These are phyloP conservation scores for Tremella fuciformis DNA, from an alignment of 768 basidiomycete genomes.

Conservation along the genomic window DNA sequence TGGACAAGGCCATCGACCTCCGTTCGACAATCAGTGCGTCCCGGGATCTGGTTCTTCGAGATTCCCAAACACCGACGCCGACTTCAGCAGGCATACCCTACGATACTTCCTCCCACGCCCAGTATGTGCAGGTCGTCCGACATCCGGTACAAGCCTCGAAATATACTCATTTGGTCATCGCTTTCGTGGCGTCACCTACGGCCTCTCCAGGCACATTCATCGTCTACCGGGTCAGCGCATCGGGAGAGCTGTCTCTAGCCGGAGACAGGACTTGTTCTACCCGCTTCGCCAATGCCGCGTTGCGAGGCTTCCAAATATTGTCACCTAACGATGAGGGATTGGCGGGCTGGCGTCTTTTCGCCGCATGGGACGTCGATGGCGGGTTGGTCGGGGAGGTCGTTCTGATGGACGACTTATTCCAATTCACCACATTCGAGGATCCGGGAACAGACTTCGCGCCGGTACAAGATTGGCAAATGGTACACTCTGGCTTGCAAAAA, in stretches of 20 bases:
- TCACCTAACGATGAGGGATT: conserved; percentile 23
- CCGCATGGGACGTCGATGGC: conserved; percentile 43
- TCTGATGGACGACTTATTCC: conserved; percentile 52
- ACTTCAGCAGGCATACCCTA: neutral
- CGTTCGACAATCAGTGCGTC: conserved; percentile 31
- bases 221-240: conserved; percentile 50
- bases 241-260: conserved; percentile 23
- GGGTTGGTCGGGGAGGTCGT: conserved; percentile 22
- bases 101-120: neutral
- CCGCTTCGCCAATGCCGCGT: conserved; percentile 49
- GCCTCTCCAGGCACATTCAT: conserved; percentile 78
- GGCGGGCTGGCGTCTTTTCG: conserved; percentile 39
- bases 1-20: conserved; percentile 58
- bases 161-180: conserved; percentile 63
- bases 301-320: conserved; percentile 39
- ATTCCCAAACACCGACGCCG: conserved; percentile 18
- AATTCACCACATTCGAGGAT: conserved; percentile 62
- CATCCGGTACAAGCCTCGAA: conserved; percentile 29
- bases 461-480: conserved; percentile 40
- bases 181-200: conserved; percentile 67
- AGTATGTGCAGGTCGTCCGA: conserved; percentile 54
- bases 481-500: conserved; percentile 16
- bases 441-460: conserved; percentile 13
- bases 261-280: conserved; percentile 27
- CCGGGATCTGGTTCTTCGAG: conserved; percentile 28